A percentile compares a stretch with the other conserved stretches of the same genome.
Conservation (phyloP, 2,329 filamentous ascomycete species). For the Fusarium caatingaense region DNA sequence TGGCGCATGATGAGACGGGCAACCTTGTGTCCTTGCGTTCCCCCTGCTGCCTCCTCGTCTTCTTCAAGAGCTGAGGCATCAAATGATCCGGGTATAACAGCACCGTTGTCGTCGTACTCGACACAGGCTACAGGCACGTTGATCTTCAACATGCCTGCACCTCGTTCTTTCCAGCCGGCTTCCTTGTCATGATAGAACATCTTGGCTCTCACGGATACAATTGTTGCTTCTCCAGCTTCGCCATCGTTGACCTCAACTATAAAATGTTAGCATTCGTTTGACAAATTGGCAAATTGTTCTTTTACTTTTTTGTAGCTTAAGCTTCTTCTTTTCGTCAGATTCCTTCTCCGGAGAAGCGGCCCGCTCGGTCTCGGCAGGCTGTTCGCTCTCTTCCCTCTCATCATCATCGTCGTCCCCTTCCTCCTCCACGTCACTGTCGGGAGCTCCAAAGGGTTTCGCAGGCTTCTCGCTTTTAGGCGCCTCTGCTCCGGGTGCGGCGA, state of each 20-base stretch:
- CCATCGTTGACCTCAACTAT: slow-evolving; percentile 82
- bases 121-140: slow-evolving; percentile 74
- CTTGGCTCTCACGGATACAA: slow-evolving; percentile 82
- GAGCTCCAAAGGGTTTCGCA: slow-evolving; percentile 80
- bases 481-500: slow-evolving; percentile 71
- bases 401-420: slow-evolving; percentile 53
- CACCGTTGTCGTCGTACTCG: slow-evolving; percentile 64
- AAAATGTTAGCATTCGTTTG: slow-evolving; percentile 43
- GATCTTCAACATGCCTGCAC: slow-evolving; percentile 84
- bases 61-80: slow-evolving; percentile 65
- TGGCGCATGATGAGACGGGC: slow-evolving; percentile 89
- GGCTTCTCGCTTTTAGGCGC: slow-evolving; percentile 68
- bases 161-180: slow-evolving; percentile 89
- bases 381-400: slow-evolving; percentile 56
- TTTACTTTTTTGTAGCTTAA: slow-evolving; percentile 76
- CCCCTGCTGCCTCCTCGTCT: slow-evolving; percentile 52
- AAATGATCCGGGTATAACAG: slow-evolving; percentile 64
- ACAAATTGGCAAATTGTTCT: not conserved
- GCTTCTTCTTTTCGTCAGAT: slow-evolving; percentile 72
- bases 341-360: slow-evolving; percentile 63
- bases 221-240: slow-evolving; percentile 82
- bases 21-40: slow-evolving; percentile 56
- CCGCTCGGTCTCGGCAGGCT: slow-evolving; percentile 60
- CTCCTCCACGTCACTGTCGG: slow-evolving; percentile 73
- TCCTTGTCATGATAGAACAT: slow-evolving; percentile 82